These are phyloP conservation scores for Xylaria sp. DNA, from an alignment of 2,329 filamentous ascomycete species.

Conservation along the genomic window DNA sequence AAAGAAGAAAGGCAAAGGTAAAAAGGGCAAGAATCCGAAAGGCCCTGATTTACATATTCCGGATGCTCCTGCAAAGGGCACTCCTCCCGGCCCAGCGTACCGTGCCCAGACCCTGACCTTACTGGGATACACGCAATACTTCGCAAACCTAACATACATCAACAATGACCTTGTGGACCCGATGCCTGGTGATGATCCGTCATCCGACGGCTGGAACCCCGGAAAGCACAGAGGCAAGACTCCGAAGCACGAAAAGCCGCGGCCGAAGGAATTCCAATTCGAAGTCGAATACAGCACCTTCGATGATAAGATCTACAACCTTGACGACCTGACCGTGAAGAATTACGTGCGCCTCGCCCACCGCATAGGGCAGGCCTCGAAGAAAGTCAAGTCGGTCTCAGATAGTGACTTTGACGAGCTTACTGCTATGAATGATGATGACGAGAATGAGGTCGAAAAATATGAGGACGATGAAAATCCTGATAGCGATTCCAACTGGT, in stretches of 20 bases:
- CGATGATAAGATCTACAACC: conserved; percentile 73
- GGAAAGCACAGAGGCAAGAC: conserved; percentile 68
- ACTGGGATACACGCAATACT: conserved; percentile 86
- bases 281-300: conserved; percentile 88
- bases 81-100: conserved; percentile 87
- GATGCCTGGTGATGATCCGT: conserved; percentile 39
- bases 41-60: conserved; percentile 71
- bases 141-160: conserved; percentile 88
- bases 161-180: conserved; percentile 69
- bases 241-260: conserved; percentile 57
- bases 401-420: conserved; percentile 32
- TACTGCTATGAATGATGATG: conserved; percentile 17
- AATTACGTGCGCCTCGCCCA: conserved; percentile 81
- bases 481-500: conserved; percentile 30
- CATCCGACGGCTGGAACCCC: conserved; percentile 61
- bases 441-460: conserved; percentile 35
- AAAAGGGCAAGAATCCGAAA: conserved; percentile 53
- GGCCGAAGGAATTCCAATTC: conserved; percentile 71
- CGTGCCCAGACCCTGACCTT: conserved; percentile 81
- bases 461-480: conserved; percentile 37
- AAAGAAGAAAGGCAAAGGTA: conserved; percentile 45
- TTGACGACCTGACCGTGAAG: conserved; percentile 83
- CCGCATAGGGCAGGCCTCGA: conserved; percentile 67
- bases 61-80: conserved; percentile 70
- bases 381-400: conserved; percentile 31